Base-by-base conservation (phyloP, 352 stramenopile genomes). In the Thalassiosira exigua region DNA sequence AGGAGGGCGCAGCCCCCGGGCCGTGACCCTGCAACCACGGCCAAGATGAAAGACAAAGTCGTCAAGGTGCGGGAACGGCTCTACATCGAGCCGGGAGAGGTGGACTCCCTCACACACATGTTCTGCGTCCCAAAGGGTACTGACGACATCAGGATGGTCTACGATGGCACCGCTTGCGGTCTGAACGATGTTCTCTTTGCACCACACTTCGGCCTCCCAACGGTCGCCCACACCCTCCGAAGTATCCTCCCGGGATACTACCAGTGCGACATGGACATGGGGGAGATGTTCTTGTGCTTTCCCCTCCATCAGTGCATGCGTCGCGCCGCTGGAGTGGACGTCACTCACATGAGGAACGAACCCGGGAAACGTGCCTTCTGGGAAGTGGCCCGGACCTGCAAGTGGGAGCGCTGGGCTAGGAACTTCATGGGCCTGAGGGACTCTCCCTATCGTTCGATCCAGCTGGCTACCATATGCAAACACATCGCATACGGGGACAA, bases 111-210 rank as follows among this genome's bases (percentile, higher is more conserved):
- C 11, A 50, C 39, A 2, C 48, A 79, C 19, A 39, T 26, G 4
- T 67, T 78, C 19, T 24, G 69, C 56, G 72, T 81, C 7, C 64
- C 56, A n/a, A 81, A 81, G 36, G 62, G 64, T 1, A n/a, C 27
- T n/a, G 22, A 46, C 14, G 69, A 84, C 41, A 75, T 85, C 12
- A 12, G 65, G 1, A 81, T 85, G 59, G 77, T 85, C 0, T 84
- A 77, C 52, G 61, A 83, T 53, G 68, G 75, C 0, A 80, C 76
- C 2, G 32, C 22, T 1, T 75, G 19, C 22, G 70, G 70, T 0
- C 19, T 85, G 9, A 85, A 85, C 26, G 59, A 69, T 4, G 21
- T 21, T 3, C 5, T 84, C 1, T 84, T 32, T 19, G 69, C 70
- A 4, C 62, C 70, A 4, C 58, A 68, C 17, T 84, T 84, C 58